A percentile compares a stretch with the other conserved stretches of the same genome.
These are phyloP conservation scores for Cadophora sp. DNA, from an alignment of 2,329 filamentous ascomycete species.

Conservation along the genomic window DNA sequence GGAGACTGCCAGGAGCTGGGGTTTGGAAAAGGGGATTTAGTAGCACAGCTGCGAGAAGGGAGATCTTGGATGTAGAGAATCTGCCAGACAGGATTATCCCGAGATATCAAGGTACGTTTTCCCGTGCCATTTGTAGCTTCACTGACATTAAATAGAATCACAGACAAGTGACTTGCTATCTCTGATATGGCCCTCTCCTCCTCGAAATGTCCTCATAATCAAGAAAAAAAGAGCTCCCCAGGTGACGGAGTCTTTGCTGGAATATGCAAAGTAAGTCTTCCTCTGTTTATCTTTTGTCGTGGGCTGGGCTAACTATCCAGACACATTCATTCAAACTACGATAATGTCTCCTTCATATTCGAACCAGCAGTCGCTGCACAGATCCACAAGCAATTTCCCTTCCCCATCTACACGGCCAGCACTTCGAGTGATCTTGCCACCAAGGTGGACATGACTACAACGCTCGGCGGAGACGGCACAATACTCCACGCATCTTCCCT, in stretches of 20 bases:
- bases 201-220: conserved; percentile 71
- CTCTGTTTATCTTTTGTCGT: neutral
- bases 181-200: conserved; percentile 71
- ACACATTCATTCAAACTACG: conserved; percentile 82
- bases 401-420: conserved; percentile 71
- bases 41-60: conserved; percentile 51
- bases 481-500: conserved; percentile 86
- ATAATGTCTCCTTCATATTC: conserved; percentile 80
- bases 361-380: conserved; percentile 77
- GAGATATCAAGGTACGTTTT: conserved; percentile 64
- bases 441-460: conserved; percentile 88
- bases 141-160: conserved; percentile 54
- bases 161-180: conserved; percentile 65
- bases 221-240: conserved; percentile 65
- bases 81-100: conserved; percentile 66
- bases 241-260: conserved; percentile 46
- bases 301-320: conserved; percentile 47
- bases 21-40: conserved; percentile 52
- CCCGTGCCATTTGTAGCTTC: conserved; percentile 48
- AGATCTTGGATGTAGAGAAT: conserved; percentile 57
- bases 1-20: conserved; percentile 24
- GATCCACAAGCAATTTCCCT: conserved; percentile 73
- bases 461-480: conserved; percentile 91
- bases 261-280: conserved; percentile 46
- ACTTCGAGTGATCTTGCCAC: conserved; percentile 61